Percentiles rank a stretch among this genome's conserved stretches.
Evolutionary conservation across 306 rosid species (phyloP).

Genomic region (Cucumis hystrix): DNA sequence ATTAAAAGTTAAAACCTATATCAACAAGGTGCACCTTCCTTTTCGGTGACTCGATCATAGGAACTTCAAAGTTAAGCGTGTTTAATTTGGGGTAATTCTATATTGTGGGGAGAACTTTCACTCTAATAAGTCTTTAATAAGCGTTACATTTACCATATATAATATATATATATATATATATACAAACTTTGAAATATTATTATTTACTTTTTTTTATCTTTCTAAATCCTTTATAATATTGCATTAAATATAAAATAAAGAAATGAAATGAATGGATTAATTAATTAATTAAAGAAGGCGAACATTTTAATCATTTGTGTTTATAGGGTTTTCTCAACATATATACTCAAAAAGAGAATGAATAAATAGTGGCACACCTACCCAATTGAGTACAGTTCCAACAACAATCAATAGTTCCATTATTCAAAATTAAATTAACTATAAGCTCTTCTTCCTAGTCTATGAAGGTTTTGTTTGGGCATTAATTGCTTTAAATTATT

Average conservation of each 20-base stretch:
- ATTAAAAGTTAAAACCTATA: too few relatives aligned
- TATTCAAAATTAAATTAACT: background rate
- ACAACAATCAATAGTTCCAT: conserved; percentile 9
- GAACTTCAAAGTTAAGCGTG: too few relatives aligned
- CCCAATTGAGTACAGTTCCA: conserved; percentile 8
- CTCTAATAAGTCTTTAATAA: too few relatives aligned
- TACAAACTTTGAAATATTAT: background rate
- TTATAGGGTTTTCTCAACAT: background rate
- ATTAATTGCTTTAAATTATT: background rate
- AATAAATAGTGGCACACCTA: background rate
- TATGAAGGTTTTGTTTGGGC: background rate
- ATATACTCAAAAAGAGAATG: background rate
- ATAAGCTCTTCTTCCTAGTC: background rate
- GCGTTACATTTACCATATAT: too few relatives aligned
- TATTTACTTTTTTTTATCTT: background rate
- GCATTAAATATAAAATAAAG: background rate
- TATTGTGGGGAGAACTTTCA: too few relatives aligned
- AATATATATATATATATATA: too few relatives aligned
- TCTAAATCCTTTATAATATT: background rate
- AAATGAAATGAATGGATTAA: background rate
- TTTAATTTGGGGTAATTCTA: too few relatives aligned
- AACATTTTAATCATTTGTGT: conserved; percentile 5
- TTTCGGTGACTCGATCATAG: too few relatives aligned
- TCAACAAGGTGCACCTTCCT: too few relatives aligned
- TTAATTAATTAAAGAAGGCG: background rate